These are phyloP conservation scores for Capsaspora owczarzaki DNA, from an alignment of 78 protist species.

Conservation along the genomic window DNA sequence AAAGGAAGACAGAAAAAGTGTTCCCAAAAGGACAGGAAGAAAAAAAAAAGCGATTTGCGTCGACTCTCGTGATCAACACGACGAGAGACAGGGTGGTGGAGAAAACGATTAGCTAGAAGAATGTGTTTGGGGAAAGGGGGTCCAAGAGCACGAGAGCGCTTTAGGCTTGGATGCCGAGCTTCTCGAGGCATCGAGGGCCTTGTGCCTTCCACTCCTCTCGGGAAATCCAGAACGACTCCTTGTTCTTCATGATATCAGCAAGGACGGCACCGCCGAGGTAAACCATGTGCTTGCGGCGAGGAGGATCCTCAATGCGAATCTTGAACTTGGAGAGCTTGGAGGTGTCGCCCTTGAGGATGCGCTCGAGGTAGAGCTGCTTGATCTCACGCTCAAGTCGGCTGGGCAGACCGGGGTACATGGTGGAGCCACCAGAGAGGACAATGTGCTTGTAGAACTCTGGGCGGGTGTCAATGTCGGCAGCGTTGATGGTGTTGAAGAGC, in stretches of 20 bases:
- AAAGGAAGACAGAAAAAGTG: too few relatives aligned
- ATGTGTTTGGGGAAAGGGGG: too few relatives aligned
- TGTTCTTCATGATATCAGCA: conserved; percentile 92
- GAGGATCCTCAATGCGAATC: conserved; percentile 93
- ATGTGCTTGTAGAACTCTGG: conserved; percentile 91
- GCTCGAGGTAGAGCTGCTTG: conserved; percentile 68
- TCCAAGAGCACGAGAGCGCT: too few relatives aligned
- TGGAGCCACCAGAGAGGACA: conserved; percentile 83
- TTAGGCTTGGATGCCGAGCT: conserved; percentile 18
- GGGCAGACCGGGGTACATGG: conserved; percentile 96
- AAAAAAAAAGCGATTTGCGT: too few relatives aligned
- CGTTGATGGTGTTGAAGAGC: conserved; percentile 82
- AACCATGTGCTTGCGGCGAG: conserved; percentile 98
- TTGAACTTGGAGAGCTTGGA: conserved; percentile 59
- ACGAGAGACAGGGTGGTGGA: too few relatives aligned
- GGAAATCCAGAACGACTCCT: conserved; percentile 76
- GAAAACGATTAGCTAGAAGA: too few relatives aligned
- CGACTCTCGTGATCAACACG: too few relatives aligned
- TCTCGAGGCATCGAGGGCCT: conserved; percentile 47
- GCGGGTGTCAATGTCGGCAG: conserved; percentile 88
- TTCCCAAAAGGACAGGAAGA: too few relatives aligned
- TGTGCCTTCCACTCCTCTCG: conserved; percentile 78
- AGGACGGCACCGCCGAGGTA: conserved; percentile 97
- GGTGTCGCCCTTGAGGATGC: conserved; percentile 73
- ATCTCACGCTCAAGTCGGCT: conserved; percentile 86